Evolutionary conservation across 2,329 filamentous ascomycete species (phyloP).

Genomic region (Colletotrichum trifolii): DNA sequence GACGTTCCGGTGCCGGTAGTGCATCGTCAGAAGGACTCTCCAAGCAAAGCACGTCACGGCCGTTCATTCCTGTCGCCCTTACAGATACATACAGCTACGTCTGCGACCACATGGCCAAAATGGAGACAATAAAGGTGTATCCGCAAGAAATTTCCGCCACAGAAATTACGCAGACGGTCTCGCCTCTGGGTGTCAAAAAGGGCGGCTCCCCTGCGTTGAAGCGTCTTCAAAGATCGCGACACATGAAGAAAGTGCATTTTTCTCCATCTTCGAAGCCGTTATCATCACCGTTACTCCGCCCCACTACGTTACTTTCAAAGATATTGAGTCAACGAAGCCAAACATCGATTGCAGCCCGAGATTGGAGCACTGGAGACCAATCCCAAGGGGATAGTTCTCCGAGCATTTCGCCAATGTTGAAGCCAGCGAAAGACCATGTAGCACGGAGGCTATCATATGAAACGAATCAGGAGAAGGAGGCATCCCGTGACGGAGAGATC

Average conservation of each 20-base stretch:
- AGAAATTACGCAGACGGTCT: background rate
- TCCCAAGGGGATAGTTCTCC: no score
- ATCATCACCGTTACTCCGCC: conserved; percentile 2
- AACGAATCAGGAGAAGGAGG: no score
- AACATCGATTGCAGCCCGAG: background rate
- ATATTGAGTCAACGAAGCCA: conserved; percentile 16
- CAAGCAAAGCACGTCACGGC: background rate
- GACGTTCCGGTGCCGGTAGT: background rate
- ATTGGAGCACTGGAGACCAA: no score
- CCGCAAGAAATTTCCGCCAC: background rate
- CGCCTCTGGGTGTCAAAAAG: background rate
- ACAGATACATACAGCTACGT: conserved; percentile 30
- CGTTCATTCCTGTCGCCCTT: conserved; percentile 11
- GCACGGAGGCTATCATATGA: no score
- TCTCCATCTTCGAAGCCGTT: conserved; percentile 11
- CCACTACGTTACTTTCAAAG: conserved; percentile 13
- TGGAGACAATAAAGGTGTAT: conserved; percentile 12
- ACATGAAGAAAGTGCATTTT: conserved; percentile 32
- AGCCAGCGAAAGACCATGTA: no score
- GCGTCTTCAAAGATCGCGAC: conserved; percentile 27
- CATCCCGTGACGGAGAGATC: no score
- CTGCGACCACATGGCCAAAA: conserved; percentile 23
- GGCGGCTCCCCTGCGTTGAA: conserved; percentile 27
- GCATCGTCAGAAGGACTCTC: background rate
- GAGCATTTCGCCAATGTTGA: no score